A percentile compares a stretch with the other conserved stretches of the same genome.
These are phyloP conservation scores for Austroboletus rostrupii DNA, from an alignment of 1,284 basidiomycete genomes.

Conservation along the genomic window DNA sequence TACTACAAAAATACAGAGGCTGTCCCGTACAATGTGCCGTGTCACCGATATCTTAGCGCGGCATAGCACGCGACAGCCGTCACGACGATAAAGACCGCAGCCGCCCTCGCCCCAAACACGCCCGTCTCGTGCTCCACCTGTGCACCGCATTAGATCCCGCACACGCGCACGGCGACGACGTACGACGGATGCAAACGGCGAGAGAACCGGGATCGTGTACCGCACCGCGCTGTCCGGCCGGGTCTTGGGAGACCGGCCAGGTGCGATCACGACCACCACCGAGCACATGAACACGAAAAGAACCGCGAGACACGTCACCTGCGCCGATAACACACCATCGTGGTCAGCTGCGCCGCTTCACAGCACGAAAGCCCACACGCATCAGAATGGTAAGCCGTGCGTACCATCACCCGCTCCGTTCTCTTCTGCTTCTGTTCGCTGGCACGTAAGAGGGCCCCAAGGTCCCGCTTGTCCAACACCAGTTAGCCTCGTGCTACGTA, in stretches of 20 bases:
- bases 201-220: slow-evolving; percentile 66
- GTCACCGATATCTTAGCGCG: slow-evolving; percentile 23
- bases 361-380: slow-evolving; percentile 1
- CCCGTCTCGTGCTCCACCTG: slow-evolving; percentile 65
- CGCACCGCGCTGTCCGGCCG: slow-evolving; percentile 40
- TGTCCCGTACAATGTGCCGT: background rate
- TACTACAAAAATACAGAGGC: background rate
- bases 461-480: slow-evolving; percentile 37
- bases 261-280: slow-evolving; percentile 30
- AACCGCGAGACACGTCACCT: slow-evolving; percentile 42
- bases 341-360: slow-evolving; percentile 14
- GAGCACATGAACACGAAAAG: slow-evolving; percentile 44
- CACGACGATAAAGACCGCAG: slow-evolving; percentile 37
- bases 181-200: slow-evolving; percentile 67
- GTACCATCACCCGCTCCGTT: slow-evolving; percentile 52
- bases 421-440: slow-evolving; percentile 43
- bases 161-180: slow-evolving; percentile 18
- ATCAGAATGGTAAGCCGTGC: slow-evolving; percentile 16
- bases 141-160: slow-evolving; percentile 7
- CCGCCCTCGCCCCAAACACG: slow-evolving; percentile 43
- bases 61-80: slow-evolving; percentile 38
- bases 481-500: background rate
- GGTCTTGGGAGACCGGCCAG: slow-evolving; percentile 25
- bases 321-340: background rate
- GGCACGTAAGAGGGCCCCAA: slow-evolving; percentile 34